Evolutionary conservation across 2,329 filamentous ascomycete species (phyloP).

Genomic region (Fusarium armeniacum): DNA sequence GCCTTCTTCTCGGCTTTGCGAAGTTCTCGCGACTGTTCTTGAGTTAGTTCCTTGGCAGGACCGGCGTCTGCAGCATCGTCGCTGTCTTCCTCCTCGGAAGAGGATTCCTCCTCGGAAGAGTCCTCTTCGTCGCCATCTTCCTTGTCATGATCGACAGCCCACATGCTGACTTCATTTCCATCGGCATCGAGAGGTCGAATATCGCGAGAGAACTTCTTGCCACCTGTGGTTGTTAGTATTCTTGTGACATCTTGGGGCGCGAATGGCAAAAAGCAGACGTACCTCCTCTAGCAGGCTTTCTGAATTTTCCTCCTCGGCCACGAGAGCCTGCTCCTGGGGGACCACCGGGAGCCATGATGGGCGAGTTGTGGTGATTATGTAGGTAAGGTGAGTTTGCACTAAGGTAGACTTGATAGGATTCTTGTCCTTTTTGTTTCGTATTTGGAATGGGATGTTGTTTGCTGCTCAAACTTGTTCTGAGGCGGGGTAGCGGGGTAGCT

Average conservation of each 20-base stretch:
- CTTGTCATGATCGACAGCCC: constrained; percentile 72
- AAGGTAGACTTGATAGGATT: constrained; percentile 1
- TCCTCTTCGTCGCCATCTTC: constrained; percentile 68
- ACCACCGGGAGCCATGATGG: constrained; percentile 60
- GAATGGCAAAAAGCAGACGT: constrained; percentile 50
- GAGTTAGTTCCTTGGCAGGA: constrained; percentile 59
- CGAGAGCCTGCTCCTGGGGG: constrained; percentile 68
- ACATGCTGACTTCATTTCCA: constrained; percentile 90
- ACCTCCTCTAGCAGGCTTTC: constrained; percentile 94
- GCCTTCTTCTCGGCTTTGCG: constrained; percentile 90
- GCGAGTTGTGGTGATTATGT: constrained; percentile 9
- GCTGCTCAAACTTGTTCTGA: constrained; percentile 43
- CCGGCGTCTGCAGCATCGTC: constrained; percentile 61
- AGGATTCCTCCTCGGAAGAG: constrained; percentile 64
- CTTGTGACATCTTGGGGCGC: not conserved
- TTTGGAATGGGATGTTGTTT: constrained; percentile 28
- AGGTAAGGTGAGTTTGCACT: constrained; percentile 3
- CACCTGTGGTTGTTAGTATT: constrained; percentile 68
- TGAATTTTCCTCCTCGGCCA: constrained; percentile 93
- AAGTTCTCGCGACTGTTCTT: constrained; percentile 79
- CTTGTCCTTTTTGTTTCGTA: constrained; percentile 1
- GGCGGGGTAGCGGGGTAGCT: constrained; percentile 59
- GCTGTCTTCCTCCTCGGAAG: constrained; percentile 63
- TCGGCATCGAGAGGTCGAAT: constrained; percentile 90
- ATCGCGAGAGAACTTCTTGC: constrained; percentile 95